phyloP scores from a whole-genome alignment of 257 asterid species.

The Buddleja alternifolia region DNA sequence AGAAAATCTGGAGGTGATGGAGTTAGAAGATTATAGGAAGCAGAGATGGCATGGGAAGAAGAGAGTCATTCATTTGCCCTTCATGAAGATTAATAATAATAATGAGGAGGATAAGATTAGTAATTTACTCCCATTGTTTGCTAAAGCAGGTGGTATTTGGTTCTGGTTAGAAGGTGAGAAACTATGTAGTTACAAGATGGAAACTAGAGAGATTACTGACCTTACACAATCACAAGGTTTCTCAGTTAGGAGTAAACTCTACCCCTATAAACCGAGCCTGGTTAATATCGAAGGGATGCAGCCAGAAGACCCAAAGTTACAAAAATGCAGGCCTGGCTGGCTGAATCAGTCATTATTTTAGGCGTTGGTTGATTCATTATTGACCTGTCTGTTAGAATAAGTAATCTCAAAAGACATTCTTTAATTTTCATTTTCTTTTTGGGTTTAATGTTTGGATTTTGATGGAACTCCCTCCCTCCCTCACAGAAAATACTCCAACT shows the following conservation, averaged over 20 bases:
- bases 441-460: too few relatives aligned
- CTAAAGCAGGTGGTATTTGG: slow-evolving; percentile 25
- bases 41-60: slow-evolving; percentile 29
- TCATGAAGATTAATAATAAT: neutral
- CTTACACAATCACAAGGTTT: neutral
- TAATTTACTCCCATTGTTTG: slow-evolving; percentile 18
- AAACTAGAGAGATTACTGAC: neutral
- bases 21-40: slow-evolving; percentile 35
- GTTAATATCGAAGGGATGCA: slow-evolving; percentile 30
- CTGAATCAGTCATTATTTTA: too few relatives aligned
- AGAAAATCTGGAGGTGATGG: slow-evolving; percentile 26
- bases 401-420: too few relatives aligned
- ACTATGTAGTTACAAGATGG: neutral
- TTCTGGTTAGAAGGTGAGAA: slow-evolving; percentile 26
- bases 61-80: slow-evolving; percentile 30
- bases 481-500: too few relatives aligned
- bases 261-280: slow-evolving; percentile 28
- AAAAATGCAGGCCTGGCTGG: too few relatives aligned
- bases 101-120: neutral
- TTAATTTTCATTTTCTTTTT: too few relatives aligned
- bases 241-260: neutral
- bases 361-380: too few relatives aligned
- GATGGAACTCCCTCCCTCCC: too few relatives aligned
- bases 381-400: too few relatives aligned
- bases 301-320: neutral